phyloP scores from a whole-genome alignment of 129 eudicot genomes.

The Artemisia tridentata region DNA sequence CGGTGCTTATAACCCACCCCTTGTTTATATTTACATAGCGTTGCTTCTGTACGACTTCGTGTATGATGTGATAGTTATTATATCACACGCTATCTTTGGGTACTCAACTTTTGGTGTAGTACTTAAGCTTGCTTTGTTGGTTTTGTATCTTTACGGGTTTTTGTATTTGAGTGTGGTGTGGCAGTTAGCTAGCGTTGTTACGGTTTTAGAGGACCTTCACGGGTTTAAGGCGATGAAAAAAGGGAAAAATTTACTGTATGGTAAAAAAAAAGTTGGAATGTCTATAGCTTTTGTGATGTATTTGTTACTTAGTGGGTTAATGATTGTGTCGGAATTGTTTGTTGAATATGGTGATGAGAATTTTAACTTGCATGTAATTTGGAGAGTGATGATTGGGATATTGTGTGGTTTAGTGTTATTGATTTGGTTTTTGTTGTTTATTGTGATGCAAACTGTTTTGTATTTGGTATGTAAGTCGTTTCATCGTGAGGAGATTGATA shows the following conservation, averaged over 20 bases:
- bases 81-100: not conserved
- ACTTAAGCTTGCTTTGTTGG: not conserved
- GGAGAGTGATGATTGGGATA: conserved; percentile 34
- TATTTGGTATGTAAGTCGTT: conserved; percentile 39
- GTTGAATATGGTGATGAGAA: conserved; percentile 12
- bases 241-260: conserved; percentile 21
- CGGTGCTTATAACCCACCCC: too few relatives aligned
- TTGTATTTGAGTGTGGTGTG: conserved; percentile 23
- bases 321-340: not conserved
- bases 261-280: conserved; percentile 31
- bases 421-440: conserved; percentile 22
- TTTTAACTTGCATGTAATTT: conserved; percentile 3
- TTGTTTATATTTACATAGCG: conserved; percentile 15
- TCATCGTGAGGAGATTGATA: conserved; percentile 37
- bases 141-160: conserved; percentile 17
- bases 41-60: conserved; percentile 22
- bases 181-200: conserved; percentile 34
- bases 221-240: conserved; percentile 27
- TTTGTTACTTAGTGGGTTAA: not conserved
- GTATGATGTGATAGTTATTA: not conserved
- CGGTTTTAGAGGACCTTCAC: conserved; percentile 17
- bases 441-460: conserved; percentile 33
- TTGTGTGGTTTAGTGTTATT: not conserved
- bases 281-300: conserved; percentile 23
- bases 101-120: not conserved